Percentiles rank a stretch among this genome's conserved stretches.
These are phyloP conservation scores for Oldenlandia corymbosa DNA, from an alignment of 257 asterid genomes.

Conservation along the genomic window DNA sequence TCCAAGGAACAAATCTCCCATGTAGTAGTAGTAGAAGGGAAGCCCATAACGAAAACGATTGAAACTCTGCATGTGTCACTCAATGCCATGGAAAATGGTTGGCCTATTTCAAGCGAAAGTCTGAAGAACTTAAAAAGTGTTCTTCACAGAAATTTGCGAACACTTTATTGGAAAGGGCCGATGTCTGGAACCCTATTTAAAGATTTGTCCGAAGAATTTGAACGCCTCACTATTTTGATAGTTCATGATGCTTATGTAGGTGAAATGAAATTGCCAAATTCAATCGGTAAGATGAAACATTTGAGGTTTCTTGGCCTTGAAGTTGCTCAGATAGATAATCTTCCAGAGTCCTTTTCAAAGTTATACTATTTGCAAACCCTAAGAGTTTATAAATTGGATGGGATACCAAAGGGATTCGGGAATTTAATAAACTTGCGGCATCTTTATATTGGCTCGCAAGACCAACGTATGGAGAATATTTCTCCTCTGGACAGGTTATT, in stretches of 20 bases:
- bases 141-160: too few relatives aligned
- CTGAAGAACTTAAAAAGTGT: too few relatives aligned
- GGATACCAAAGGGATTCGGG: conserved; percentile 12
- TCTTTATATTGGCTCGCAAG: neutral
- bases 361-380: conserved; percentile 21
- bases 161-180: too few relatives aligned
- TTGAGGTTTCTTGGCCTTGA: conserved; percentile 23
- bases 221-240: conserved; percentile 12
- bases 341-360: conserved; percentile 17
- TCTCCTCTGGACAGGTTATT: too few relatives aligned
- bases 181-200: conserved; percentile 1
- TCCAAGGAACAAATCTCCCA: too few relatives aligned
- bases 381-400: neutral
- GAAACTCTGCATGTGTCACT: neutral
- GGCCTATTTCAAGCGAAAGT: too few relatives aligned
- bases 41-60: neutral
- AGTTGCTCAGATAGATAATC: neutral
- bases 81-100: too few relatives aligned
- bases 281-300: conserved; percentile 9
- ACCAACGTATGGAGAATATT: neutral
- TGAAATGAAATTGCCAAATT: conserved; percentile 3
- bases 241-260: neutral
- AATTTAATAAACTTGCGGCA: conserved; percentile 17
- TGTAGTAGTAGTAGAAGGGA: neutral
- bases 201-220: neutral